Evolutionary conservation across 202 grass and related monocot species (phyloP), one percentile per base, ranked within the genome.

Genomic region (Panicum hallii): DNA sequence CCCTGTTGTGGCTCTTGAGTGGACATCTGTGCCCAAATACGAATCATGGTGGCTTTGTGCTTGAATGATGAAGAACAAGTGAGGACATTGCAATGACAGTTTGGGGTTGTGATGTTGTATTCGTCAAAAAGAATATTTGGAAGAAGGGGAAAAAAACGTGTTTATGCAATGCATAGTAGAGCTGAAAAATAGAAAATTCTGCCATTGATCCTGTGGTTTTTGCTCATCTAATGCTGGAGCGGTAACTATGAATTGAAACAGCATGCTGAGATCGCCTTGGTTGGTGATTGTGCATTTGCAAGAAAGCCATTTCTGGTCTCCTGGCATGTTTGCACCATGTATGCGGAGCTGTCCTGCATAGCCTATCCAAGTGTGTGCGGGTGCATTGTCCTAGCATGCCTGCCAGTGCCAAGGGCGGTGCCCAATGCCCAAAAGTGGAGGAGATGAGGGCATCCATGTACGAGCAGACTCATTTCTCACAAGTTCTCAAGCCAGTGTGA

Each of bases 371-470:
- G 26, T 23, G 17, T 57, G 53, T 61, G 17, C 8, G 63, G 55
- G 53, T 48, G 32, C 46, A 79, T 79, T 83, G 73, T 79, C 86
- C 45, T 44, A 56, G 28, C 22, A 10, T 38, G 63, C 63, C 63
- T 38, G 15, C 14, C 63, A 19, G 46, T 60, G 40, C 15, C 57
- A 50, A 22, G 16, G 42, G 14, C 55, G 55, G 67, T 52, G 75
- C 63, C 26, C 14, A 63, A 16, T 28, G 11, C 17, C 56, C 49
- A 41, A 77, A 77, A 84, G 87, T 79, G 87, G 81, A 42, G 61
- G 70, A 75, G 70, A 85, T 45, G 87, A 85, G 82, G 77, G 69
- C 28, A 69, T 80, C 62, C 87, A 84, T 74, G 20, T 44, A 84
- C 66, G 67, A 77, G 78, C 62, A 52, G 50, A 13, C 14, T 82